phyloP scores from a whole-genome alignment of 2,329 filamentous ascomycete genomes.

The Penicillium sp. region DNA sequence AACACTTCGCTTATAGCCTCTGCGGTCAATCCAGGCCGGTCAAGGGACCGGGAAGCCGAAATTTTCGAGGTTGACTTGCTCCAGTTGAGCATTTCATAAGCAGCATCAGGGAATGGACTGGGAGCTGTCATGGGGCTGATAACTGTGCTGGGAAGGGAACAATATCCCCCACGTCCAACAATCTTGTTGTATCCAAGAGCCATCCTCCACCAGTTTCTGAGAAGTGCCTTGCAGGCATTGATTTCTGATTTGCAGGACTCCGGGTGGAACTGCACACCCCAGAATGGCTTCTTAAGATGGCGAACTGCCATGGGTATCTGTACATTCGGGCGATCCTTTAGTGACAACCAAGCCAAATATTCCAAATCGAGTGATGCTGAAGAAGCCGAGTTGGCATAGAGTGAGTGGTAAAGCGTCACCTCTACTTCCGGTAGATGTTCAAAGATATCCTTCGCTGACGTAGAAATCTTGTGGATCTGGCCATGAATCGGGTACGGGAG shows the following conservation, averaged over 20 bases:
- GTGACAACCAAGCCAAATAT: conserved; percentile 62
- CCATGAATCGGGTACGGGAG: conserved; percentile 77
- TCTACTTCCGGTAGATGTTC: conserved; percentile 56
- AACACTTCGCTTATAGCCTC: conserved; percentile 36
- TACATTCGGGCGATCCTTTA: conserved; percentile 38
- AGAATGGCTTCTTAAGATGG: conserved; percentile 69
- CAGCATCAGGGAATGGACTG: conserved; percentile 42
- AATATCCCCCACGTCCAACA: conserved; percentile 24
- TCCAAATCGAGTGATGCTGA: conserved; percentile 34
- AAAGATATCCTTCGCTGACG: conserved; percentile 65
- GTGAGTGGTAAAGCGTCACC: conserved; percentile 74
- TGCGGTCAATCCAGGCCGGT: conserved; percentile 23
- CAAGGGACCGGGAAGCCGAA: conserved; percentile 28
- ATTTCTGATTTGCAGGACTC: conserved; percentile 77
- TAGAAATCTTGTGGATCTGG: conserved; percentile 68
- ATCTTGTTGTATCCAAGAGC: conserved; percentile 60
- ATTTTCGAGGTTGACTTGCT: conserved; percentile 29
- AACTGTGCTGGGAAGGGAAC: conserved; percentile 18
- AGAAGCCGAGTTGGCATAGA: conserved; percentile 48
- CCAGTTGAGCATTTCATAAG: conserved; percentile 43
- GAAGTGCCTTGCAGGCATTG: conserved; percentile 58
- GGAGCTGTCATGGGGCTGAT: conserved; percentile 19
- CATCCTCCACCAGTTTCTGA: conserved; percentile 72
- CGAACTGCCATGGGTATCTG: conserved; percentile 72
- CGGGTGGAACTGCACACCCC: conserved; percentile 87